Evolutionary conservation across 129 eudicot genomes (phyloP), one percentile per base, ranked within the genome.

Genomic region (Flaveria robusta): DNA sequence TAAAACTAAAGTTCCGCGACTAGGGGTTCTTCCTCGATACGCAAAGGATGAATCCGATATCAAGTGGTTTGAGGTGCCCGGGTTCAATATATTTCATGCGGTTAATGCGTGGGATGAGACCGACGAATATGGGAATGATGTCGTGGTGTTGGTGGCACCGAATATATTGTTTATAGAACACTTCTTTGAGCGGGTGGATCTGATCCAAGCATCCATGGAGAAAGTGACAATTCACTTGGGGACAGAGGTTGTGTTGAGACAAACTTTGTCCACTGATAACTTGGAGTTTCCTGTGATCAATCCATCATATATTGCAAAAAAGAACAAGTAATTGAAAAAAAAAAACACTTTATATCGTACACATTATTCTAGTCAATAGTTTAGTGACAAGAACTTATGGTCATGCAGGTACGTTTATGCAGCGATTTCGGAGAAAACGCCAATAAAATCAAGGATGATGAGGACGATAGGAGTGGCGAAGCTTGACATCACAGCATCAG

Each of bases 361-460:
- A 3, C 23, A 9, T 39, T 9, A 9, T 22, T 47, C 22, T 0
- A 14, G 26, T 45, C 22, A 12, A 13, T 8, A 64, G 6, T 8
- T 12, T 45, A 11, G 47, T 1, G 10, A 7, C 2, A 47, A 70
- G 6, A 24, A 24, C 24, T 11, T 27, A 4, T 16, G 62, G 3
- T 37, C 43, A 29, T 70, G 52, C 65, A 87, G 92, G 78, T 90
- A 83, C 52, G 84, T 90, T 3, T 90, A 90, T 41, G 85, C 87
- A 11, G 87, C 84, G 7, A 55, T 87, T 22, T 69, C 87, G 0
- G 90, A 27, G 42, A 27, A 13, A 27, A 62, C 20, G 39, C 68
- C 68, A 0, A 26, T 62, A 14, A 29, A 62, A 62, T 62, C 68
- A 27, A 62, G 18, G 68, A 62, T 62, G 68, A 62, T 27, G 68